Base-by-base conservation (phyloP, 495 filamentous ascomycete genomes). In the Podospora comata region DNA sequence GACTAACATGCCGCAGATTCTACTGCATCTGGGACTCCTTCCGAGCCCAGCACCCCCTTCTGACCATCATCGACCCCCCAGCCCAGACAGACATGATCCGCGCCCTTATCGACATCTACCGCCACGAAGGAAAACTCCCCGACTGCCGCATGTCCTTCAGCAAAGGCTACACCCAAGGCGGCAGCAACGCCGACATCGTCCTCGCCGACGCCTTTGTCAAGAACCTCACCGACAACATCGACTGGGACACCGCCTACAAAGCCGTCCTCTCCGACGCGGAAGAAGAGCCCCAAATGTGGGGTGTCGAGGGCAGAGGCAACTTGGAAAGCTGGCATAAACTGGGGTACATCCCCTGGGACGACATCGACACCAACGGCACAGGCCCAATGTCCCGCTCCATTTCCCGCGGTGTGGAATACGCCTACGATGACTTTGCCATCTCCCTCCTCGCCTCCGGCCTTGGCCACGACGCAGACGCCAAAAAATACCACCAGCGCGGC, bases 21-120 rank as follows among this genome's bases (percentile, higher is more conserved):
- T 92, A 92, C 69, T 91, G 88, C 67, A 90, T 89, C 60, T 92
- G 89, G 90, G 90, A 92, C 72, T 89, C 86, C 0, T 92, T 89
- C 73, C 82, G 90, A 0, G 88, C 86, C 19, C 88, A 89, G 27
- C 90, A 91, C 68, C 88, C 87, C 5, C 76, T 92, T 0, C 67
- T 92, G 27, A 91, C 89, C 3, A 78, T 92, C 60, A 71, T 91
- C 48, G 90, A 92, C 71, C 90, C 89, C 0, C 60, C 77, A 0
- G 83, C 85, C 0, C 89, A 91, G 75, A 88, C 86, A 0, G 75
- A 83, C 34, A 92, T 91, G 89, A 81, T 92, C 44, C 79, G 88
- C 5, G 85, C 85, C 62, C 74, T 92, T 23, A 75, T 92, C 0
- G 89, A 92, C 68, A 90, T 86, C n/a, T 92, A 91, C 69, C 78